Evolutionary conservation across 345 rosid species (phyloP).

Genomic region (Gossypium arboreum): DNA sequence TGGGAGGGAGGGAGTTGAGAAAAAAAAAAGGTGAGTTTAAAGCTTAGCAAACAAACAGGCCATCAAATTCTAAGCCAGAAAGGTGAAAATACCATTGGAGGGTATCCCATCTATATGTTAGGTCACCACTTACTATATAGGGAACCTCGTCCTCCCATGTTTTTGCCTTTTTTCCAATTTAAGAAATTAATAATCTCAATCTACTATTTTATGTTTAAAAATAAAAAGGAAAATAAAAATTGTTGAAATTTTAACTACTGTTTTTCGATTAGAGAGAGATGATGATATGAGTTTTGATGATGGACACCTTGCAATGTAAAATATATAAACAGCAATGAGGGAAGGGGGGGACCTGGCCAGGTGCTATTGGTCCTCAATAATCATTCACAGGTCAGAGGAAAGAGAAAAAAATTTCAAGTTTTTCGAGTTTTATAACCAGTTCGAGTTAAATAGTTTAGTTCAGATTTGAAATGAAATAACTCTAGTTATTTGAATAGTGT

Average conservation of each 20-base stretch:
- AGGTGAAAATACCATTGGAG: constrained; percentile 10
- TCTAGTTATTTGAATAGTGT: too few species aligned
- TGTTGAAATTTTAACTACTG: not conserved
- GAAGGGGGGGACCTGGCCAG: not conserved
- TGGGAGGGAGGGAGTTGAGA: not conserved
- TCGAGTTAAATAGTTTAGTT: too few species aligned
- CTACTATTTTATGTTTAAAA: not conserved
- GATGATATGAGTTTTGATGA: not conserved
- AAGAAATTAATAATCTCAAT: not conserved
- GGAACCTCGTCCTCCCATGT: constrained; percentile 10
- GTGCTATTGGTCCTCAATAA: not conserved
- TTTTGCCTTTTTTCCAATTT: constrained; percentile 2
- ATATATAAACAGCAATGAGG: too few species aligned
- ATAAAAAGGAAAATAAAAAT: not conserved
- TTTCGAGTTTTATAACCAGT: too few species aligned
- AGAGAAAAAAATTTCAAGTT: not conserved
- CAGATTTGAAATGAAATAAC: too few species aligned
- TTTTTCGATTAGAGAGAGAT: not conserved
- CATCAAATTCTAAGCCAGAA: constrained; percentile 8
- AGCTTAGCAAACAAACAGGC: not conserved
- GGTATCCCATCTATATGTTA: constrained; percentile 1
- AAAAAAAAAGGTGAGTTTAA: not conserved
- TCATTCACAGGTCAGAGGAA: constrained; percentile 8
- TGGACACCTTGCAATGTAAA: not conserved
- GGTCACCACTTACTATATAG: constrained; percentile 7